A percentile compares a stretch with the other conserved stretches of the same genome.
Conservation (phyloP, 2,329 filamentous ascomycete genomes). For the Clonostachys rhizophaga region DNA sequence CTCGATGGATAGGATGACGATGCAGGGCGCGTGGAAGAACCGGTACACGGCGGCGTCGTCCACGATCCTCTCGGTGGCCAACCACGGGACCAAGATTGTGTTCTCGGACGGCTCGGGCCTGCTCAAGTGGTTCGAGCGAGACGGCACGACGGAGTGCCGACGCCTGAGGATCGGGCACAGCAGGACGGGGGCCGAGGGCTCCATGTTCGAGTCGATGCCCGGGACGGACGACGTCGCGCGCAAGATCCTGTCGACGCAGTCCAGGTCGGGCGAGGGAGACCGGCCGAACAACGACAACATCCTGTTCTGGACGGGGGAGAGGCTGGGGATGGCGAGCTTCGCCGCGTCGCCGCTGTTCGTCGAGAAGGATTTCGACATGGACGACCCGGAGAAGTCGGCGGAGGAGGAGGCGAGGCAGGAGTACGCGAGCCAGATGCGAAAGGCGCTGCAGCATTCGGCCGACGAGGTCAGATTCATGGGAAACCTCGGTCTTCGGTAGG, state of each 20-base stretch:
- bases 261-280: constrained; percentile 12
- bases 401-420: constrained; percentile 49
- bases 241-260: constrained; percentile 66
- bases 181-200: constrained; percentile 36
- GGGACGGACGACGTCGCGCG: constrained; percentile 69
- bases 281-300: constrained; percentile 59
- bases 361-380: constrained; percentile 44
- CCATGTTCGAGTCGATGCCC: constrained; percentile 46
- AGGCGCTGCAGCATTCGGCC: constrained; percentile 71
- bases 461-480: constrained; percentile 74
- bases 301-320: constrained; percentile 84
- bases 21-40: constrained; percentile 77
- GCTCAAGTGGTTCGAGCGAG: constrained; percentile 87
- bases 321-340: constrained; percentile 68
- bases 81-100: constrained; percentile 77
- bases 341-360: constrained; percentile 44
- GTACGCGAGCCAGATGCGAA: constrained; percentile 69
- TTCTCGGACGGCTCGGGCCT: constrained; percentile 81
- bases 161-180: constrained; percentile 50
- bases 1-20: constrained; percentile 79
- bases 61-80: constrained; percentile 75
- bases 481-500: constrained; percentile 12
- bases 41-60: constrained; percentile 77
- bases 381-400: constrained; percentile 35
- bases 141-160: constrained; percentile 62